phyloP scores from a whole-genome alignment of 768 basidiomycete genomes.

The Tulasnella sp. region DNA sequence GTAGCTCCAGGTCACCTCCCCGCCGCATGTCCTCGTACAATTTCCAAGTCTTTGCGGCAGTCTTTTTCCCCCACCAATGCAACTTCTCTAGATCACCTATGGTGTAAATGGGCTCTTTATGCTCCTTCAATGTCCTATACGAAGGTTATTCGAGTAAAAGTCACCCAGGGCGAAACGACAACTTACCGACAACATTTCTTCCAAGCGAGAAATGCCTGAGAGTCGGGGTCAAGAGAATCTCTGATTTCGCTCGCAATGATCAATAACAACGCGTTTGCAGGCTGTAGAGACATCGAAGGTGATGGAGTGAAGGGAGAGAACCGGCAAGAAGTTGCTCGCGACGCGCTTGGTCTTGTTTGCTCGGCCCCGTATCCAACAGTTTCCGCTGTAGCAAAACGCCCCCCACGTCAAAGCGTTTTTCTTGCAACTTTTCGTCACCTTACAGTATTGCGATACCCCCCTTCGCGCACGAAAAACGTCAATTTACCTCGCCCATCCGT shows the following conservation, averaged over 20 bases:
- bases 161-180: too few species aligned
- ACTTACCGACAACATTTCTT: too few species aligned
- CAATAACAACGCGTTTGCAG: too few species aligned
- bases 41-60: background rate
- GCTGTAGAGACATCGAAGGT: background rate
- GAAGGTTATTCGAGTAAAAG: background rate
- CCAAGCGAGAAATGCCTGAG: too few species aligned
- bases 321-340: background rate
- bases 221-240: too few species aligned
- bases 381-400: background rate
- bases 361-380: background rate
- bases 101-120: background rate
- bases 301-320: background rate
- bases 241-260: too few species aligned
- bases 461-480: too few species aligned
- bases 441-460: too few species aligned
- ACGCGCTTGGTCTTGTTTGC: background rate
- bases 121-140: background rate
- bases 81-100: background rate
- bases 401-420: too few species aligned
- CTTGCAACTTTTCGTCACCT: too few species aligned
- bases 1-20: background rate
- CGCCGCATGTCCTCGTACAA: background rate
- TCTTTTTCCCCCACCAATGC: background rate
- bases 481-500: background rate